Percentiles rank a stretch among this genome's conserved stretches.
Conservation (phyloP, 2,329 filamentous ascomycete genomes). For the Sarocladium oryzae region DNA sequence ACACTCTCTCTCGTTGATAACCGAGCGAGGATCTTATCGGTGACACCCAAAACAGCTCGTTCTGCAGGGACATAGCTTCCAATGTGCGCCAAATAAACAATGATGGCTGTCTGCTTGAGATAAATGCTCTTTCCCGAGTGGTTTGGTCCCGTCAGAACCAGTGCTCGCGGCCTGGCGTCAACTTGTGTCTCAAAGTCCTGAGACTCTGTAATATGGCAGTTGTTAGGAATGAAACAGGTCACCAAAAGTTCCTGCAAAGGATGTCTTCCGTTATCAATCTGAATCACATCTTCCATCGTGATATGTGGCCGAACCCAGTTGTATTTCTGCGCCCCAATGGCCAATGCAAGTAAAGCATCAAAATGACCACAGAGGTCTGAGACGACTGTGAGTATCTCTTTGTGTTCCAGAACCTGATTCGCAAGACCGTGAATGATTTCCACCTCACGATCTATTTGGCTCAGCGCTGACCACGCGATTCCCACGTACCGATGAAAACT, state of each 20-base stretch:
- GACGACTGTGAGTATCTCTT: conserved; percentile 57
- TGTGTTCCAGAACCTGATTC: conserved; percentile 61
- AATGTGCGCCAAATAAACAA: conserved; percentile 87
- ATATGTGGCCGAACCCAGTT: conserved; percentile 65
- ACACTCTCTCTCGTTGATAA: conserved; percentile 68
- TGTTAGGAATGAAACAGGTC: conserved; percentile 74
- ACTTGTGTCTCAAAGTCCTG: too few species aligned
- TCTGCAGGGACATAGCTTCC: conserved; percentile 87
- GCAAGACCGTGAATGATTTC: conserved; percentile 78
- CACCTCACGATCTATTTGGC: conserved; percentile 67
- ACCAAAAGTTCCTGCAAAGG: conserved; percentile 81
- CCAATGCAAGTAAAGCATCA: conserved; percentile 76
- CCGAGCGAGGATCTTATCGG: conserved; percentile 86
- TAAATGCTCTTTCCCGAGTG: conserved; percentile 97
- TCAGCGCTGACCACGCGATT: conserved; percentile 15
- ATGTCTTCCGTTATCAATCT: conserved; percentile 75
- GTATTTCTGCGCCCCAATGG: conserved; percentile 69
- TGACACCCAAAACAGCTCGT: conserved; percentile 71
- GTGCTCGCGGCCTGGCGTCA: conserved; percentile 58
- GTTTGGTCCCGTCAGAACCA: conserved; percentile 87
- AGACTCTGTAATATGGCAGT: conserved; percentile 58
- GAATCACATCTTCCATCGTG: conserved; percentile 54
- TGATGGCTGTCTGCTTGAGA: conserved; percentile 85
- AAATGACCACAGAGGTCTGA: conserved; percentile 82
- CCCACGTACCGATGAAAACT: conserved; percentile 15